A percentile compares a stretch with the other conserved stretches of the same genome.
Evolutionary conservation across 805 yeast genomes (phyloP).

Genomic region (Lipomyces orientalis): DNA sequence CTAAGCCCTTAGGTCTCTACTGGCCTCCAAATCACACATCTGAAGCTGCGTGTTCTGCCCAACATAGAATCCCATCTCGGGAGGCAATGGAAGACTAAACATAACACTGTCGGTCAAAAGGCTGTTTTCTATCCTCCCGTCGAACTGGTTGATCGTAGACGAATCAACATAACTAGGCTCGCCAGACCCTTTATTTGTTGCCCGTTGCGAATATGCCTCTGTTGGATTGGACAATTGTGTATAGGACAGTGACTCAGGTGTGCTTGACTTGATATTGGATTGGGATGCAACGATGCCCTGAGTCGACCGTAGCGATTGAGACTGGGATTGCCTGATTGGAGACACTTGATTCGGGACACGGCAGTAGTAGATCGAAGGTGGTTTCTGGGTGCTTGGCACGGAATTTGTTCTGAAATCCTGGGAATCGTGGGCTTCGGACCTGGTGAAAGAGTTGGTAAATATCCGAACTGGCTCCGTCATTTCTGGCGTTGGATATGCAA

Average conservation of each 20-base stretch:
- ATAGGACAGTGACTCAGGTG: background rate
- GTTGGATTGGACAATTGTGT: background rate
- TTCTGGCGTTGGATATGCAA: background rate
- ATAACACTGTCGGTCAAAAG: background rate
- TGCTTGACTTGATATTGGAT: background rate
- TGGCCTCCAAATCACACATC: background rate
- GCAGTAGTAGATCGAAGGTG: background rate
- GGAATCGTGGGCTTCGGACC: background rate
- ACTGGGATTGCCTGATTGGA: background rate
- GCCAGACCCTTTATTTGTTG: background rate
- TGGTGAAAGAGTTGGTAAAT: background rate
- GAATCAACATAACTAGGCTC: background rate
- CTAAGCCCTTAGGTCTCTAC: background rate
- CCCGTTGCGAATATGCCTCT: background rate
- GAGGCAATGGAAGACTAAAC: constrained; percentile 1
- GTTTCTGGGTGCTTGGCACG: background rate
- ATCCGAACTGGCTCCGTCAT: background rate
- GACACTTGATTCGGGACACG: background rate
- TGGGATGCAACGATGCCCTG: background rate
- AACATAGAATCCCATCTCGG: background rate
- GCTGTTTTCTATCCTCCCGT: background rate
- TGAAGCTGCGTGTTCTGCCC: background rate
- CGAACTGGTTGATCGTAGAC: background rate
- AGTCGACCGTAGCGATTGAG: background rate
- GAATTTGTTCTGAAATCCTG: background rate